Evolutionary conservation across 2,329 filamentous ascomycete genomes (phyloP), one percentile per base, ranked within the genome.

Genomic region (Coniochaeta prunicola): DNA sequence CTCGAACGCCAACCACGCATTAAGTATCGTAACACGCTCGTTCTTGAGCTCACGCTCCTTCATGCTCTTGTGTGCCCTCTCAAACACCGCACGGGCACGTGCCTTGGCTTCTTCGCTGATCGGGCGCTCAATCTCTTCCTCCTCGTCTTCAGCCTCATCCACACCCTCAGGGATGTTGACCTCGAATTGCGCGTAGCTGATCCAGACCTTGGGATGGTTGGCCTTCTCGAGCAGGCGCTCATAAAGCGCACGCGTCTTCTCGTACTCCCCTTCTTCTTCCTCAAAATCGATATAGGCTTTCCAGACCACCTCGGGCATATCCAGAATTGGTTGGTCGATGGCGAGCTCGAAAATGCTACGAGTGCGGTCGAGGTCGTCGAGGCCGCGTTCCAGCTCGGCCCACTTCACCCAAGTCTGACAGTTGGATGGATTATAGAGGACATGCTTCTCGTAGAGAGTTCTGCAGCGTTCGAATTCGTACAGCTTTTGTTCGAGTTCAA

Each of bases 131-230:
- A 87, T 84, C 21, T 83, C 82, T 21, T 83, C 84, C 3, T 79
- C 80, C 10, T 81, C 81, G 24, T 80, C 86, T 54, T 84, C 66
- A 15, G 60, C 74, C 1, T 71, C 73, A 21, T 74, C 82, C 42
- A 85, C 84, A 57, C 85, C 83, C 59, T 96, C 92, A 50, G 92
- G 91, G 0, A 96, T 87, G 71, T 94, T 93, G 77, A 97, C 91
- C 74, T 99, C 94, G 69, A 99, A 97, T 72, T 96, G 90, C n/a
- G 94, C 94, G 75, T 93, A 99, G 72, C 90, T 93, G 73, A 94
- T 96, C 94, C 94, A 99, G 61, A 99, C 94, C 80, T 97, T 99
- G 79, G 97, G 92, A 70, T 99, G 94, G 69, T 94, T 88, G n/a
- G 94, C 96, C 85, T 96, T 97, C 68, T 91, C 81, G 48, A 99